A percentile compares a stretch with the other conserved stretches of the same genome.
Conservation (phyloP, 2,329 filamentous ascomycete genomes). For the Furcasterigmium furcatum region DNA sequence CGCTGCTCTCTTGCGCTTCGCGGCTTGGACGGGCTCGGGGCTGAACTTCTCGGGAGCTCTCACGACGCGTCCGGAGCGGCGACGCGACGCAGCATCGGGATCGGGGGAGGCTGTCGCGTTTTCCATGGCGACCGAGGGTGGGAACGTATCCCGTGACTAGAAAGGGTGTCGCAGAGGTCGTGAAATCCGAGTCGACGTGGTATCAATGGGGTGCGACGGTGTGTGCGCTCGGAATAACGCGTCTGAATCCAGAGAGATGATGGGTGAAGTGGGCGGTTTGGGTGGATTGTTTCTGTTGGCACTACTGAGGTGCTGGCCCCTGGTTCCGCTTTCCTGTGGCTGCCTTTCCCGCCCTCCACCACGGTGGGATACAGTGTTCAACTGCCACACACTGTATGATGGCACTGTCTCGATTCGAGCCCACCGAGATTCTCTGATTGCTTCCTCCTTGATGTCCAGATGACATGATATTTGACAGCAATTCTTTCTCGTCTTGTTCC, state of each 20-base stretch:
- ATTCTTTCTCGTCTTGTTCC: no score
- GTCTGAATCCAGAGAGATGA: neutral
- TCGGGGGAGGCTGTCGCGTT: conserved; percentile 52
- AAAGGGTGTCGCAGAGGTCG: no score
- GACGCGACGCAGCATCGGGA: conserved; percentile 50
- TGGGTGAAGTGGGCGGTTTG: neutral
- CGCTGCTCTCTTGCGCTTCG: conserved; percentile 55
- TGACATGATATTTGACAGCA: no score
- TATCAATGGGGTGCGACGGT: neutral
- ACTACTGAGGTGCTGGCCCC: no score
- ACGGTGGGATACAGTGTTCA: no score
- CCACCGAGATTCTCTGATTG: no score
- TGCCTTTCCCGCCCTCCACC: no score
- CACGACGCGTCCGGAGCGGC: conserved; percentile 67
- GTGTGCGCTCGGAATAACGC: neutral
- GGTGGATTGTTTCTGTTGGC: neutral
- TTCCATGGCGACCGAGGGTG: conserved; percentile 40
- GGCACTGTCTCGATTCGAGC: no score
- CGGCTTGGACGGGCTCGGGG: conserved; percentile 43
- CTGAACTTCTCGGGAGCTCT: conserved; percentile 58
- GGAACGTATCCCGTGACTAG: neutral
- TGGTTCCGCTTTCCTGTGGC: no score
- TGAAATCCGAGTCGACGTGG: neutral
- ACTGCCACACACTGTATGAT: no score
- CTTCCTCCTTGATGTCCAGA: no score